Conservation (phyloP, 495 filamentous ascomycete genomes). For the Cairneyella variabilis region DNA sequence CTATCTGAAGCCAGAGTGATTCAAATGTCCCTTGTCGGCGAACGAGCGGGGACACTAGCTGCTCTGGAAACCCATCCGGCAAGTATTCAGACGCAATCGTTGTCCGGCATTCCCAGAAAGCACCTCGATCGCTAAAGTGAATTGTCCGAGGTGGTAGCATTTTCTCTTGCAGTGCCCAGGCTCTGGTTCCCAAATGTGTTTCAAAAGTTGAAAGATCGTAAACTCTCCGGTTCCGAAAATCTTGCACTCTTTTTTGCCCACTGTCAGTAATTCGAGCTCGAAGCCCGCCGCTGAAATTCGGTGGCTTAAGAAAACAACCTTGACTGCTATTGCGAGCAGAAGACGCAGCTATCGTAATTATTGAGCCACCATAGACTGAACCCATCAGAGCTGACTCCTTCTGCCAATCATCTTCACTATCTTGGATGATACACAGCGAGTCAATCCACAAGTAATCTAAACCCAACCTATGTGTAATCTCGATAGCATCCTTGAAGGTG, state of each 20-base stretch:
- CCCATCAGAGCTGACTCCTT: conserved; percentile 21
- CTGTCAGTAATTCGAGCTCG: conserved; percentile 7
- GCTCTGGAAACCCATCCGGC: conserved; percentile 5
- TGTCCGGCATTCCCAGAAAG: conserved; percentile 11
- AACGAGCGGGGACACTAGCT: conserved; percentile 5
- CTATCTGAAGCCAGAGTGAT: not conserved
- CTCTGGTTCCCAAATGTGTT: conserved; percentile 25
- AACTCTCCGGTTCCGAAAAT: conserved; percentile 6
- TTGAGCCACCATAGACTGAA: conserved; percentile 1
- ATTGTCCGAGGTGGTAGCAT: conserved; percentile 10
- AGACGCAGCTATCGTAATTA: not conserved
- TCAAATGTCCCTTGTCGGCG: conserved; percentile 2
- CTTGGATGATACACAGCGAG: conserved; percentile 18
- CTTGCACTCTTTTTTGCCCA: conserved; percentile 4
- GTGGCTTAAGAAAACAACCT: conserved; percentile 5
- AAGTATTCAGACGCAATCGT: conserved; percentile 10
- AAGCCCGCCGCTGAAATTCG: conserved; percentile 9
- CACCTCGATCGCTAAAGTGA: conserved; percentile 9
- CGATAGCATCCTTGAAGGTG: conserved; percentile 7
- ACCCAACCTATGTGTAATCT: conserved; percentile 14
- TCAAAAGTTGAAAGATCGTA: conserved; percentile 11
- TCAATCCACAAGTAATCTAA: conserved; percentile 8
- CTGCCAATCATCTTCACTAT: conserved; percentile 30
- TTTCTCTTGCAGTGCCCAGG: conserved; percentile 13
- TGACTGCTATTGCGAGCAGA: not conserved